Evolutionary conservation across 2,329 filamentous ascomycete genomes (phyloP).

Genomic region (Exophiala sp.): DNA sequence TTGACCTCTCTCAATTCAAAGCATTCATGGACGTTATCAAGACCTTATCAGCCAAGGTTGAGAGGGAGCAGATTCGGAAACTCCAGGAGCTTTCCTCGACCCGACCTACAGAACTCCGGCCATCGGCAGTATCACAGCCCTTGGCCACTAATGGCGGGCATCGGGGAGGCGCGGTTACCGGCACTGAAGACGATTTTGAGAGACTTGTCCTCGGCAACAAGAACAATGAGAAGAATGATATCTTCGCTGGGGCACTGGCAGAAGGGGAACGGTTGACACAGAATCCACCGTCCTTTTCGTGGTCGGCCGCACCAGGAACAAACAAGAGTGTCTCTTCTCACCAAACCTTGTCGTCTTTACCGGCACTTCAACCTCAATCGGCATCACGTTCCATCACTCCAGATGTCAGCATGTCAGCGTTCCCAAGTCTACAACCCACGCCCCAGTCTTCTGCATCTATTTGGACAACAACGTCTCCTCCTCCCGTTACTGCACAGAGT

Average conservation of each 20-base stretch:
- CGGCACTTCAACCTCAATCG: slow-evolving; percentile 27
- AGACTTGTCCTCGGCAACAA: slow-evolving; percentile 74
- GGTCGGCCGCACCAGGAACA: slow-evolving; percentile 35
- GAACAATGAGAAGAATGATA: slow-evolving; percentile 34
- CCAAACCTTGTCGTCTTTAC: slow-evolving; percentile 21
- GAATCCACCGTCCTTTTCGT: slow-evolving; percentile 39
- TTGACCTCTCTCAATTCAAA: slow-evolving; percentile 83
- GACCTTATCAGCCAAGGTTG: slow-evolving; percentile 68
- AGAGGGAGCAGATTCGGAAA: slow-evolving; percentile 82
- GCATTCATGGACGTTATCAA: slow-evolving; percentile 87
- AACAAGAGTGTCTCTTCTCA: slow-evolving; percentile 24
- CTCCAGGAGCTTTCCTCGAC: slow-evolving; percentile 69
- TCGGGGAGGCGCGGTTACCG: slow-evolving; percentile 46
- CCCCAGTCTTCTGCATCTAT: slow-evolving; percentile 34
- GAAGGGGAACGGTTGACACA: slow-evolving; percentile 30
- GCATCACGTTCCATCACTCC: slow-evolving; percentile 47
- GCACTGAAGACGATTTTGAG: slow-evolving; percentile 70
- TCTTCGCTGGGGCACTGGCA: slow-evolving; percentile 32
- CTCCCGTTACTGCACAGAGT: slow-evolving; percentile 11
- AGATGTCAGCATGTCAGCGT: slow-evolving; percentile 45
- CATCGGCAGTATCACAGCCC: slow-evolving; percentile 30
- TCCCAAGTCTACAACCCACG: slow-evolving; percentile 43
- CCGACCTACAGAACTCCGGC: slow-evolving; percentile 40
- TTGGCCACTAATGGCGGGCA: slow-evolving; percentile 28
- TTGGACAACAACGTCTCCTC: slow-evolving; percentile 17